Conservation (phyloP, 2,329 filamentous ascomycete genomes). For the Botrytis porri region DNA sequence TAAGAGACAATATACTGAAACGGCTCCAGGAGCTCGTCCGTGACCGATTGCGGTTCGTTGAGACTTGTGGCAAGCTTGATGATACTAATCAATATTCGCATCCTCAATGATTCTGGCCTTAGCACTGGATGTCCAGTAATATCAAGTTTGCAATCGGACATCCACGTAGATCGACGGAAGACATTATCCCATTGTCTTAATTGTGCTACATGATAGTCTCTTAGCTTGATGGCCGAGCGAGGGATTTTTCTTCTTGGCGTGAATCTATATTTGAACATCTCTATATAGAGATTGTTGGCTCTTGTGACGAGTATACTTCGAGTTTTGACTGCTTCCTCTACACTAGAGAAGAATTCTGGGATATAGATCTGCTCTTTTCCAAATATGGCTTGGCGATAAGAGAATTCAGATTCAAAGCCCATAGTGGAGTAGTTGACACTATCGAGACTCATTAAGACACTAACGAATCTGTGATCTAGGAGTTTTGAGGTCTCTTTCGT, state of each 20-base stretch:
- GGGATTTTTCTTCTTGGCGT: slow-evolving; percentile 38
- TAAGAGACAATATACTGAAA: slow-evolving; percentile 13
- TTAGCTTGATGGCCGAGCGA: background rate
- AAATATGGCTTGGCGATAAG: slow-evolving; percentile 46
- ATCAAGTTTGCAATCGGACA: background rate
- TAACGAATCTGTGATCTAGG: slow-evolving; percentile 53
- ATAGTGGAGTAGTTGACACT: slow-evolving; percentile 41
- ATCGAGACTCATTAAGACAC: slow-evolving; percentile 59
- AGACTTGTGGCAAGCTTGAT: slow-evolving; percentile 17
- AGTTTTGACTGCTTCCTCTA: slow-evolving; percentile 32
- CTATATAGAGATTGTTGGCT: slow-evolving; percentile 40
- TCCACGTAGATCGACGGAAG: slow-evolving; percentile 7
- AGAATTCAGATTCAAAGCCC: slow-evolving; percentile 53
- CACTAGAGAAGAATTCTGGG: slow-evolving; percentile 40
- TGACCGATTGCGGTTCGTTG: slow-evolving; percentile 7
- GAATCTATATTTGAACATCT: slow-evolving; percentile 22
- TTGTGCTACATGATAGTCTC: slow-evolving; percentile 12
- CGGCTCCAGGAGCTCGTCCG: slow-evolving; percentile 1
- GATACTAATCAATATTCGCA: background rate
- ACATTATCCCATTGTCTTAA: slow-evolving; percentile 11
- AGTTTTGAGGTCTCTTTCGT: slow-evolving; percentile 25
- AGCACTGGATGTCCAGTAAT: background rate
- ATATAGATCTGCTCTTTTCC: slow-evolving; percentile 3
- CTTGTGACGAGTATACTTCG: slow-evolving; percentile 39
- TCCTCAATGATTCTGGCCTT: slow-evolving; percentile 8